phyloP scores from a whole-genome alignment of 495 filamentous ascomycete species.

The Penicillium pancosmium region DNA sequence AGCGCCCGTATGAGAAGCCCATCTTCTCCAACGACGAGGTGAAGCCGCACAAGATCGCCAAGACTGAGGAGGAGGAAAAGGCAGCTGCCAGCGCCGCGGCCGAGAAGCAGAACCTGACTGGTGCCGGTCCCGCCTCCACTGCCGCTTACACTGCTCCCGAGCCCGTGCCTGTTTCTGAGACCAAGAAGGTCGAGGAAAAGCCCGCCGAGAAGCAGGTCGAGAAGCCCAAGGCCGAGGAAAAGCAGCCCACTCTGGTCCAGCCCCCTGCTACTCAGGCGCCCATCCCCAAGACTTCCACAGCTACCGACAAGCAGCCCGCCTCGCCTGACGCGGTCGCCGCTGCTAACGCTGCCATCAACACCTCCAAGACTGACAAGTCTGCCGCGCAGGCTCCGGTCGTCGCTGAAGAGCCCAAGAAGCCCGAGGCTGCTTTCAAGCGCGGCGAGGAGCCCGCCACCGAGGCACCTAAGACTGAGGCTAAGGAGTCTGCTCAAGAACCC shows the following conservation, averaged over 20 bases:
- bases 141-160: slow-evolving; percentile 28
- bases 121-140: slow-evolving; percentile 30
- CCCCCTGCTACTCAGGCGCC: slow-evolving; percentile 2
- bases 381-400: slow-evolving; percentile 13
- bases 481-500: slow-evolving; percentile 5
- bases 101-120: slow-evolving; percentile 23
- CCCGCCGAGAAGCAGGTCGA: slow-evolving; percentile 1
- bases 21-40: slow-evolving; percentile 34
- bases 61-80: slow-evolving; percentile 34
- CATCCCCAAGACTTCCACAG: slow-evolving; percentile 10
- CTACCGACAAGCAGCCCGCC: slow-evolving; percentile 8
- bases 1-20: slow-evolving; percentile 38
- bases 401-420: slow-evolving; percentile 25
- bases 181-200: slow-evolving; percentile 45
- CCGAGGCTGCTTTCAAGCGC: slow-evolving; percentile 28
- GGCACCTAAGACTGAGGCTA: slow-evolving; percentile 44
- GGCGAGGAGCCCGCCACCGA: slow-evolving; percentile 39
- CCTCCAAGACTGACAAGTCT: slow-evolving; percentile 27
- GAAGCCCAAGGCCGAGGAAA: slow-evolving; percentile 64
- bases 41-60: slow-evolving; percentile 35
- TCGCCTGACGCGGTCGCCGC: slow-evolving; percentile 31
- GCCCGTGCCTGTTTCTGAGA: slow-evolving; percentile 18
- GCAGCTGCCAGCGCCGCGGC: slow-evolving; percentile 17
- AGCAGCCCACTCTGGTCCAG: slow-evolving; percentile 32
- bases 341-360: slow-evolving; percentile 29